A percentile compares a stretch with the other conserved stretches of the same genome.
These are phyloP conservation scores for Xylariaceae sp. DNA, from an alignment of 2,329 filamentous ascomycete genomes.

Conservation along the genomic window DNA sequence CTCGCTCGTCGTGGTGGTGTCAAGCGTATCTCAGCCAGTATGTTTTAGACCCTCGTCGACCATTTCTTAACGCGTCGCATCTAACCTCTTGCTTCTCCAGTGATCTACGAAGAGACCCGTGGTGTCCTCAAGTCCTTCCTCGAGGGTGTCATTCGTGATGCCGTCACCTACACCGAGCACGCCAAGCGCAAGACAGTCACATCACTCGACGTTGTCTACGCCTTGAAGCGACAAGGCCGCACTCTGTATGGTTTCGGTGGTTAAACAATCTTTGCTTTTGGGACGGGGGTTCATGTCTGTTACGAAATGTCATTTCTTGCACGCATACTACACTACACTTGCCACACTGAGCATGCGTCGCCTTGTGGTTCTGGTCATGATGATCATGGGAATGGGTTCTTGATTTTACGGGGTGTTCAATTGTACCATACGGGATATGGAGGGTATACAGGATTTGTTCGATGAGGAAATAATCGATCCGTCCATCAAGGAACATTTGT, in stretches of 20 bases:
- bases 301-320: constrained; percentile 45
- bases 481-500: constrained; percentile 38
- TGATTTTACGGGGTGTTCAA: constrained; percentile 44
- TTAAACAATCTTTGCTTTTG: constrained; percentile 64
- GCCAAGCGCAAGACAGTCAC: constrained; percentile 79
- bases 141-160: constrained; percentile 80
- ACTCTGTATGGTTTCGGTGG: constrained; percentile 75
- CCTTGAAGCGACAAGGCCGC: constrained; percentile 68
- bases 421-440: constrained; percentile 45
- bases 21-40: constrained; percentile 99
- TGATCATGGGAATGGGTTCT: constrained; percentile 44
- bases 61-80: constrained; percentile 8
- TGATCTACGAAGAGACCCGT: constrained; percentile 86
- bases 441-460: constrained; percentile 38
- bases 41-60: constrained; percentile 38
- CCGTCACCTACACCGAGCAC: constrained; percentile 84
- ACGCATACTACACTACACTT: constrained; percentile 27
- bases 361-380: constrained; percentile 44
- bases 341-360: constrained; percentile 37
- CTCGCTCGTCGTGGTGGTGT: constrained; percentile 99
- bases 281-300: constrained; percentile 44
- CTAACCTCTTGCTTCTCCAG: constrained; percentile 43
- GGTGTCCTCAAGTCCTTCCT: constrained; percentile 86
- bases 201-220: constrained; percentile 69
- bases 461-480: constrained; percentile 40